Percentiles rank a stretch among this genome's conserved stretches.
Conservation (phyloP, 1,139 yeast genomes). For the Sugiyamaella japonica region DNA sequence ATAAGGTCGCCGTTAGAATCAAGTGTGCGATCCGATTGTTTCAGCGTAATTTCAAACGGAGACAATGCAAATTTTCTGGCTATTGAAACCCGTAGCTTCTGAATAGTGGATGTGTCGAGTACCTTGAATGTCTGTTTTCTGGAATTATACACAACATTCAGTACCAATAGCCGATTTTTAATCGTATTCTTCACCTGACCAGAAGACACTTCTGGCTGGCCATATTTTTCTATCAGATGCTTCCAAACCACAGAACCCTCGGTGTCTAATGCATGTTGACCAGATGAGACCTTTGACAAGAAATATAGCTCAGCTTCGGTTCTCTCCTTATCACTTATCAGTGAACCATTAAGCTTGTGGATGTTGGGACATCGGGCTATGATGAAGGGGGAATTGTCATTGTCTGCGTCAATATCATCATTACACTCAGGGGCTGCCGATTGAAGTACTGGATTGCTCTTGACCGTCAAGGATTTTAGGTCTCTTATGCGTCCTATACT, state of each 20-base stretch:
- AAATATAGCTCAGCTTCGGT: constrained; percentile 68
- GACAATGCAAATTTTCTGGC: constrained; percentile 24
- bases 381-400: constrained; percentile 36
- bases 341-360: constrained; percentile 56
- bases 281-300: constrained; percentile 50
- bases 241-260: constrained; percentile 36
- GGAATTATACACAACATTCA: constrained; percentile 23
- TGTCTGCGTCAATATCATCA: constrained; percentile 27
- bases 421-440: constrained; percentile 7
- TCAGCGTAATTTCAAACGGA: constrained; percentile 24
- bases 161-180: constrained; percentile 24
- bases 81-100: constrained; percentile 29
- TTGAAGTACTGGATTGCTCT: constrained; percentile 53
- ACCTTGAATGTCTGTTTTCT: constrained; percentile 22
- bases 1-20: not conserved
- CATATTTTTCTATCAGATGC: constrained; percentile 36
- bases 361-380: constrained; percentile 51
- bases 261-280: constrained; percentile 37
- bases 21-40: not conserved
- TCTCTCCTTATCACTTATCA: constrained; percentile 50
- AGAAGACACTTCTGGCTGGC: constrained; percentile 27
- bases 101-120: constrained; percentile 27
- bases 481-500: constrained; percentile 38
- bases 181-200: constrained; percentile 25
- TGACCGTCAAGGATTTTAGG: constrained; percentile 49